These are phyloP conservation scores for Trichomonascaceae sp. DNA, from an alignment of 1,139 yeast genomes.

Conservation along the genomic window DNA sequence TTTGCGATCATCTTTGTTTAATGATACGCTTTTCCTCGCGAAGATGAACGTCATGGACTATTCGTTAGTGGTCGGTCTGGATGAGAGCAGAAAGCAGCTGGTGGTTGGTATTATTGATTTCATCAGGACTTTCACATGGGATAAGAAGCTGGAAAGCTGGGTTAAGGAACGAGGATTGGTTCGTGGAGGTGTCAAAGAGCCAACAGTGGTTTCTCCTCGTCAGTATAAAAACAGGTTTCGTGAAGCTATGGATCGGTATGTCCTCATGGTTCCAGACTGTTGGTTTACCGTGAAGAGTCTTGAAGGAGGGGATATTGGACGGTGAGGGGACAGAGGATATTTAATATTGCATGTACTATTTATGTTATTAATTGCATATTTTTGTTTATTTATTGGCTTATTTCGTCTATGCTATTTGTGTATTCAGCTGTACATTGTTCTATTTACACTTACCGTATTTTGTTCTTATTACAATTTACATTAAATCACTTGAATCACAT, in stretches of 20 bases:
- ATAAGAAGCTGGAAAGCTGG: conserved; percentile 96
- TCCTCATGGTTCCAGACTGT: conserved; percentile 83
- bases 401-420: no score
- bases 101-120: conserved; percentile 96
- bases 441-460: conserved; percentile 1
- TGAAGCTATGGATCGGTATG: conserved; percentile 96
- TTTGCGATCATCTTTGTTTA: conserved; percentile 82
- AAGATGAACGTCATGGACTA: conserved; percentile 99
- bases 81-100: conserved; percentile 58
- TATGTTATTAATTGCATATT: no score
- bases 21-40: conserved; percentile 87
- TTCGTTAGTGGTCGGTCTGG: conserved; percentile 89
- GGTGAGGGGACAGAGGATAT: background rate
- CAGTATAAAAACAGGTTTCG: conserved; percentile 90
- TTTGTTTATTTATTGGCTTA: no score
- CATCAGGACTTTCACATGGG: conserved; percentile 97
- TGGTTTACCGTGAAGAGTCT: conserved; percentile 22
- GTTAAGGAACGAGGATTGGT: conserved; percentile 91
- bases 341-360: background rate
- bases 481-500: conserved; percentile 17
- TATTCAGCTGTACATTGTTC: background rate
- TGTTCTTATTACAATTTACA: no score
- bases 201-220: conserved; percentile 94
- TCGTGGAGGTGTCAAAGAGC: conserved; percentile 81
- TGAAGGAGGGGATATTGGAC: background rate